These are phyloP conservation scores for Tolypocladium tropicale DNA, from an alignment of 2,329 filamentous ascomycete genomes.

Conservation along the genomic window DNA sequence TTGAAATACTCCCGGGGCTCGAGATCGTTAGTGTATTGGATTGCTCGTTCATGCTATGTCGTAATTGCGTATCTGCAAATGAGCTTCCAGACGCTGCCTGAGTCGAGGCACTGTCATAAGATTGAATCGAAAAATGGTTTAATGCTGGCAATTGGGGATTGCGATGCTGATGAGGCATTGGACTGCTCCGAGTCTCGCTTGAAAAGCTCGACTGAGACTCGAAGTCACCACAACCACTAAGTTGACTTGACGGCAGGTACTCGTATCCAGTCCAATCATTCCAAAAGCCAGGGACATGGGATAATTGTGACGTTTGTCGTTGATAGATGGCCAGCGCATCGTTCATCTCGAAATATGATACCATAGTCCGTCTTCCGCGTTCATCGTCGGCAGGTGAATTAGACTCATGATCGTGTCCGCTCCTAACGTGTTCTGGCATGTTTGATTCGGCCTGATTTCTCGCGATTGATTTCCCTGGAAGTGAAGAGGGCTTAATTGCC, in stretches of 20 bases:
- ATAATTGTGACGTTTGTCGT: background rate
- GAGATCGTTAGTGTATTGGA: background rate
- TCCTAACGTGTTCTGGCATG: background rate
- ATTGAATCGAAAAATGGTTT: background rate
- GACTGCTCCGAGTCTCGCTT: slow-evolving; percentile 1
- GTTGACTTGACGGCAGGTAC: background rate
- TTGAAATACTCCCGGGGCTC: slow-evolving; percentile 6
- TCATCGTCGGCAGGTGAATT: background rate
- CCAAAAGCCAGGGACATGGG: background rate
- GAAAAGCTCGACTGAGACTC: slow-evolving; percentile 1
- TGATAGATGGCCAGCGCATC: background rate
- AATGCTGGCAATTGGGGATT: background rate
- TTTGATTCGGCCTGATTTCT: background rate
- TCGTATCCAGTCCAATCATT: background rate
- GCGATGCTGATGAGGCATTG: background rate
- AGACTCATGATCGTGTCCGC: background rate
- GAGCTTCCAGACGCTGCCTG: background rate
- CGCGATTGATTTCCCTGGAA: background rate
- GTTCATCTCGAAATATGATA: slow-evolving; percentile 1
- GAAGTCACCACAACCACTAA: background rate
- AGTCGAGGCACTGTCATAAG: background rate
- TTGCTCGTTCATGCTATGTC: too few species aligned
- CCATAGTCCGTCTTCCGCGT: background rate
- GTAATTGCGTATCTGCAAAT: background rate
- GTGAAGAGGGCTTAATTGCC: slow-evolving; percentile 5